Evolutionary conservation across 257 asterid genomes (phyloP), one percentile per base, ranked within the genome.

Genomic region (Schizonepeta tenuifolia): DNA sequence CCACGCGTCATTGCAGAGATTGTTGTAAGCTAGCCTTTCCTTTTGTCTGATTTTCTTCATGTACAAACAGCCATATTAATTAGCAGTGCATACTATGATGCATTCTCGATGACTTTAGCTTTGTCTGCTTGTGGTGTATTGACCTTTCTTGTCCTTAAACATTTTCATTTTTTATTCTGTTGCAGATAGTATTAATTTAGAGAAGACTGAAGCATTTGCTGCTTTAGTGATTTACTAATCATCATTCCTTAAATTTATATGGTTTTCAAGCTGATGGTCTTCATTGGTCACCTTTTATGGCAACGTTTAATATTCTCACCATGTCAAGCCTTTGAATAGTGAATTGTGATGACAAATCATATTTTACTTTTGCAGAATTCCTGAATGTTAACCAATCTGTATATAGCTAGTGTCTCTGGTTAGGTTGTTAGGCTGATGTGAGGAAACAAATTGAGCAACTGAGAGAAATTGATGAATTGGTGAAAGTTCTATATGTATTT

Each of bases 1-100:
- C 97, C 97, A 0, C 97, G 96, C 9, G 97, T 91, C 55, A 78
- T 91, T 26, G 97, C 97, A 7, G 97, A 91, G 86, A 86, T 91
- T 55, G 78, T 91, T 59, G 97, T 91, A 72, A 86, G 94, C 78
- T 64, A 9, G 5, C 17, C 40, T 41, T 63, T 26, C 15, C 28
- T 41, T 8, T 64, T 55, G 8, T 21, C 20, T 41, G 10, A 21
- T 65, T 0, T 38, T 41, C 36, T 9, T 6, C 15, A 33, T 14
- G 0, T 24, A 38, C 22, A n/a, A 35, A 18, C 15, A 41, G 41
- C 21, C 46, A 22, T 67, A 4, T 31, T 4, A n/a, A 20, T 50
- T n/a, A 24, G 14, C 59, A 26, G 7, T 4, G 35, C 33, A 41
- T 56, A 11, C 28, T 21, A 1, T 66, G 21, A 40, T 67, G 24